A percentile compares a stretch with the other conserved stretches of the same genome.
Evolutionary conservation across 768 basidiomycete genomes (phyloP).

Genomic region (Lentinula sp.): DNA sequence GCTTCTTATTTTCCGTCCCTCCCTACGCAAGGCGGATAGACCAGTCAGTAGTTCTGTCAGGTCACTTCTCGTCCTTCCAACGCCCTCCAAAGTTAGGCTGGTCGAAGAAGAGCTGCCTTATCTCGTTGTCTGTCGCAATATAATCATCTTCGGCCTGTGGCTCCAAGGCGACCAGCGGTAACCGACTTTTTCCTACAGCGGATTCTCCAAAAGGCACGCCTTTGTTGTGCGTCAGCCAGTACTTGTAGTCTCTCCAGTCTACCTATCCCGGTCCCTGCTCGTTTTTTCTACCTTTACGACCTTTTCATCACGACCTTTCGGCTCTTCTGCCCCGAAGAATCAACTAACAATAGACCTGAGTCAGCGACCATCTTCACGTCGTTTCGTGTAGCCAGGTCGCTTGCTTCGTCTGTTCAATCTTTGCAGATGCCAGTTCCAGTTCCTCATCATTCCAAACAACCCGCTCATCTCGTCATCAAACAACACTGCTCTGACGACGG

Average conservation of each 20-base stretch:
- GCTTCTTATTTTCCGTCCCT: conserved; percentile 1
- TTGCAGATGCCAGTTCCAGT: conserved; percentile 88
- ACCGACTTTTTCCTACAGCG: conserved; percentile 22
- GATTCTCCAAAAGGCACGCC: conserved; percentile 73
- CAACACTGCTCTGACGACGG: conserved; percentile 35
- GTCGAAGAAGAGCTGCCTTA: conserved; percentile 36
- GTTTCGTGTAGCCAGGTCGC: conserved; percentile 37
- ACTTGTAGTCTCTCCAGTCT: conserved; percentile 20
- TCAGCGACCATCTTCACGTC: conserved; percentile 32
- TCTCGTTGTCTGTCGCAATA: conserved; percentile 14
- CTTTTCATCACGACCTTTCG: conserved; percentile 57
- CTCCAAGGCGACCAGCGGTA: conserved; percentile 12
- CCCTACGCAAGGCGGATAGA: conserved; percentile 40
- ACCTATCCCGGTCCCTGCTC: conserved; percentile 11
- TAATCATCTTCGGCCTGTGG: neutral
- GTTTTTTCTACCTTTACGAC: conserved; percentile 51
- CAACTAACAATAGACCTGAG: conserved; percentile 33
- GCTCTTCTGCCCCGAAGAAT: conserved; percentile 32
- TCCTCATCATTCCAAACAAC: conserved; percentile 50
- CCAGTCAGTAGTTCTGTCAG: conserved; percentile 38
- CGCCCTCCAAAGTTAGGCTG: conserved; percentile 30
- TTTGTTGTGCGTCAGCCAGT: conserved; percentile 87
- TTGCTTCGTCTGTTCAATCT: conserved; percentile 29
- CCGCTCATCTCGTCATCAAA: conserved; percentile 66
- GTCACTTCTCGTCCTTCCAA: conserved; percentile 27